Conservation (phyloP, 495 filamentous ascomycete species). For the Xylaria telfairii region DNA sequence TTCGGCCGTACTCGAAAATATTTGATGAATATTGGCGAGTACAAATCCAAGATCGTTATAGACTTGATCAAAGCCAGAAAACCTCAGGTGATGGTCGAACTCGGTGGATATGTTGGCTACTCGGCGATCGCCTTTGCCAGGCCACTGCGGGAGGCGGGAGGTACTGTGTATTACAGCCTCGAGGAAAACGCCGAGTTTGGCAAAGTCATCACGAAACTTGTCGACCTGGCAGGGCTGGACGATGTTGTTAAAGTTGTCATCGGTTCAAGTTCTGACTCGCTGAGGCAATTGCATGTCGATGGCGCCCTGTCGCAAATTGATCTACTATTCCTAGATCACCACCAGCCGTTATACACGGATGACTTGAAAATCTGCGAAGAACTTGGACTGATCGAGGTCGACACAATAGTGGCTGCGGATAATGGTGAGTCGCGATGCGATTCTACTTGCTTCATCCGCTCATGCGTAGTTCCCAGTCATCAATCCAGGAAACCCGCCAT, state of each 20-base stretch:
- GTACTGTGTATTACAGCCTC: constrained; percentile 67
- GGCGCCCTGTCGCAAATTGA: constrained; percentile 64
- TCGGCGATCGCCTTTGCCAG: constrained; percentile 74
- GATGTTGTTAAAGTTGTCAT: constrained; percentile 71
- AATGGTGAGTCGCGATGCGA: constrained; percentile 52
- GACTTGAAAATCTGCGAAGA: constrained; percentile 78
- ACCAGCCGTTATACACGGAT: constrained; percentile 71
- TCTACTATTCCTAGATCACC: constrained; percentile 76
- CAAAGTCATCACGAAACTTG: constrained; percentile 64
- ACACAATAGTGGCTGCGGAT: constrained; percentile 71
- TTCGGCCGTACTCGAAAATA: constrained; percentile 68
- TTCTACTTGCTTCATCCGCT: constrained; percentile 3
- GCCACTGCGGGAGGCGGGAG: constrained; percentile 63
- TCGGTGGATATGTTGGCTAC: constrained; percentile 85
- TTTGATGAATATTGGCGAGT: constrained; percentile 79
- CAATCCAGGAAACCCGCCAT: constrained; percentile 76
- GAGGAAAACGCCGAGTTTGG: constrained; percentile 73
- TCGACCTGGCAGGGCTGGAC: constrained; percentile 71
- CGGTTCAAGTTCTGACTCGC: constrained; percentile 65
- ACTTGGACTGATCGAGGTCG: constrained; percentile 63
- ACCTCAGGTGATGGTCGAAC: constrained; percentile 74
- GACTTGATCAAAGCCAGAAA: constrained; percentile 68
- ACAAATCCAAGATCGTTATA: constrained; percentile 72
- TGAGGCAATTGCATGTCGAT: constrained; percentile 58
- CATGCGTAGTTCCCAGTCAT: constrained; percentile 48